Evolutionary conservation across 176 grass and related monocot genomes (phyloP), one percentile per base, ranked within the genome.

Genomic region (Tillandsia fasciculata): DNA sequence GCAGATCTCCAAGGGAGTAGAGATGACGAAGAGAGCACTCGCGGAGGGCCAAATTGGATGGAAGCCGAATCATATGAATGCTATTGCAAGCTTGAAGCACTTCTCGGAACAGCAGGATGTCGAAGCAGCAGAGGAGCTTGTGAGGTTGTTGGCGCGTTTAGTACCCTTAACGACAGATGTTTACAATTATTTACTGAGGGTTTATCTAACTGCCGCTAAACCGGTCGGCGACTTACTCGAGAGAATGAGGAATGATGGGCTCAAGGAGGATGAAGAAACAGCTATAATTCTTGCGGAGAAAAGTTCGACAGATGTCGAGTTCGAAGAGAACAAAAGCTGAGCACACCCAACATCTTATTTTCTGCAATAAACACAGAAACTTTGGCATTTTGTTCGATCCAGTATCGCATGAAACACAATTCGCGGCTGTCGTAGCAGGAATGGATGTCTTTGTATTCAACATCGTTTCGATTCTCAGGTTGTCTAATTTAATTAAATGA

Each of bases 101-200:
- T 84, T 82, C 33, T 58, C 50, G 72, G 70, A 82, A 1, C 78
- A 82, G 53, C 82, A 85, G 61, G 83, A 91, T 85, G 85, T 85
- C 51, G 75, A 74, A 74, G 78, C 68, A 64, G 85, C 88, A 0
- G 88, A 91, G 78, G 69, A 87, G 61, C 74, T 91, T 63, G 72
- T 33, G 9, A 74, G 22, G 65, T 47, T 80, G 65, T 75, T 87
- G 50, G 72, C 57, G 68, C 63, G 54, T 24, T 71, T 82, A 24
- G 17, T 56, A 66, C 75, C 65, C 72, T 68, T 85, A 65, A 82
- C 81, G 2, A 82, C 69, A 53, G 88, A 82, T 70, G 68, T 85
- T 54, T 88, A 91, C 59, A 67, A 80, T 56, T 51, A 50, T 69
- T 82, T 91, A 50, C 49, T 91, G 48, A 71, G 74, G 72, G 80